Evolutionary conservation across 192 early-diverging fungal genomes (phyloP), one percentile per base, ranked within the genome.

Genomic region (Lunasporangiospora selenospora): DNA sequence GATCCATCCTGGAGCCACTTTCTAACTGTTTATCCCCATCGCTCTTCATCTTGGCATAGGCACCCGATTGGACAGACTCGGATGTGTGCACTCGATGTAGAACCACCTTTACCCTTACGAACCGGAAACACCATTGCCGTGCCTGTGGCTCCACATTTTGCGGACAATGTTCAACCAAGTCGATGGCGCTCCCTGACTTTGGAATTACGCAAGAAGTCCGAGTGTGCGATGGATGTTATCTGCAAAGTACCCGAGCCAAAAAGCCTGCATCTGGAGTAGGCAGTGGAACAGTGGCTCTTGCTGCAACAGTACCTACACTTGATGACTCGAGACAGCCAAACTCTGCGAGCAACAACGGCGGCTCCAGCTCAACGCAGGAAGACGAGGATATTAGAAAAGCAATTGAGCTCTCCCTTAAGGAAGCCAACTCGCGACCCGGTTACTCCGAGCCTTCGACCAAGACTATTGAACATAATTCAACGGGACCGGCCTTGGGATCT

Each of bases 61-160:
- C 95, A 19, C 95, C 95, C 11, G 93, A 92, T 69, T 98, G 95
- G 95, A 86, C 89, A 15, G 95, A 97, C 65, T 89, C 88, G 49
- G 87, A 92, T 53, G 85, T 92, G 9, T 98, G 95, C 75, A 89
- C 88, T 81, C 86, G 95, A 47, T 98, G 95, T 75, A 82, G 95
- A 56, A 91, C 93, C 3, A 56, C 75, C 15, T 98, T 98, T 62
- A 96, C 95, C 13, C 81, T 93, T 6, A 91, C 93, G 36, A 97
- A 94, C 77, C 85, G 95, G 58, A 96, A 97, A 77, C 95, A 98
- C 75, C 95, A 98, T 78, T 98, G 95, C 63, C 88, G 95, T 73
- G 90, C 95, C 66, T 98, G 95, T 73, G 95, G 95, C 23, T 79
- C 88, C 39, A 93, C 92, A 27, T 97, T 92, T 58, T 96, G 95